Base-by-base conservation (phyloP, 805 yeast genomes). In the Suhomyces kilbournensis region DNA sequence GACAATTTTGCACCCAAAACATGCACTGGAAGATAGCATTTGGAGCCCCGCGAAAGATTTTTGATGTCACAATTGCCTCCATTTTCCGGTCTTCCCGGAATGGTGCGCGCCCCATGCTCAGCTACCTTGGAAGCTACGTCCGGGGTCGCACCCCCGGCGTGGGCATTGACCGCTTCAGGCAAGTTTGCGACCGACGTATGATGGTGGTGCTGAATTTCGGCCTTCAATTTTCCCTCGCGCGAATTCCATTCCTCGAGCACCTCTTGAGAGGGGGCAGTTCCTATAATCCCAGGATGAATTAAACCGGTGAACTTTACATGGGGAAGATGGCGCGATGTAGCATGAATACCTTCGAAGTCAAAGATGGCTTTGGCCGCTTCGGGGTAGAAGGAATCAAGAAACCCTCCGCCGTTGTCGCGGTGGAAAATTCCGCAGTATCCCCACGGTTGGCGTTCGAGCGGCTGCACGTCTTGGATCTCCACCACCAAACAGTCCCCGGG, bases 51-150 rank as follows among this genome's bases (percentile, higher is more conserved):
- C 3, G 81, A 73, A 22, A 79, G 62, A 53, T 77, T 77, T 62
- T 79, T 78, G 58, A 79, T 79, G 55, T 78, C 83, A 61, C 82
- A 78, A 58, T 78, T 78, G 10, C 83, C 83, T 10, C 83, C 83
- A 60, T 78, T 69, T 64, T 78, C 83, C 26, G 79, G 82, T 56
- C 81, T 60, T 1, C 81, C 81, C 19, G 83, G 83, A 50, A 78
- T 77, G 2, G 83, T 78, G 39, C 83, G 68, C 7, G 82, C 81
- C n/a, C 83, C 83, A 46, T 71, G 71, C 45, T 61, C 61, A 7
- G 67, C 74, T 32, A 72, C 70, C 35, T 60, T 58, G 10, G 55
- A 66, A 17, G 63, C 62, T 19, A 68, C 49, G 8, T 62, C 73
- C 1, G 52, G 57, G 5, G 65, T 48, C 5, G 77, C 79, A 6